Base-by-base conservation (phyloP, 495 filamentous ascomycete genomes). In the Annulohypoxylon stygium region DNA sequence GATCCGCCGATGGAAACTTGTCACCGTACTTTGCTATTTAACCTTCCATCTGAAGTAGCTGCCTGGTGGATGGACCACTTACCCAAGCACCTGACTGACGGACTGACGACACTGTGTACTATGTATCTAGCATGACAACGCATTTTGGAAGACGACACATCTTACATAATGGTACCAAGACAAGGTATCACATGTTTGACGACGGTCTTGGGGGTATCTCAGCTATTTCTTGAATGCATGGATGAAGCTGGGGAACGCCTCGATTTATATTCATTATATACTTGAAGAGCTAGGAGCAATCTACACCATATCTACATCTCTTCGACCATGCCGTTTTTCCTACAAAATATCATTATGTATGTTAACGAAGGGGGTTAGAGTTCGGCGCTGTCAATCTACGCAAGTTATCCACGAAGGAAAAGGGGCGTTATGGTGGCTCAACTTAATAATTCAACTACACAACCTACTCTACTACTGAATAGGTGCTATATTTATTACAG, bases 131-230 rank as follows among this genome's bases (percentile, higher is more conserved):
- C 30, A 30, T 6, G 30, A 30, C 30, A 30, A 30, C 30, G 30
- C 30, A 6, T 30, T 30, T 30, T 30, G 3, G 68, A 70, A 23
- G 20, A 23, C 20, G 20, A 23, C 20, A 23, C 14, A 60, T 70
- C 23, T 25, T 70, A 23, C 67, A 48, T 11, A 51, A 70, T 6
- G 61, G 67, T 20, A 70, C 65, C 45, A 43, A 61, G 9, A 6
- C 26, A 8, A 59, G 53, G 10, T 70, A 70, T 25, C 51, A 51
- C 10, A 59, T 53, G 5, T 60, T 70, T n/a, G 67, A 70, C 67
- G 23, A 51, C 9, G 61, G 59, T 12, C 16, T 70, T 9, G 43
- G 60, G 3, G 67, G 65, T 51, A 60, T 70, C 33, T 2, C 65
- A 43, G 67, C 61, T 3, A 59, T 70, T 53, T 34, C 33, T 70